Conservation (phyloP, 495 filamentous ascomycete species). For the Aeminium ludgeri region DNA sequence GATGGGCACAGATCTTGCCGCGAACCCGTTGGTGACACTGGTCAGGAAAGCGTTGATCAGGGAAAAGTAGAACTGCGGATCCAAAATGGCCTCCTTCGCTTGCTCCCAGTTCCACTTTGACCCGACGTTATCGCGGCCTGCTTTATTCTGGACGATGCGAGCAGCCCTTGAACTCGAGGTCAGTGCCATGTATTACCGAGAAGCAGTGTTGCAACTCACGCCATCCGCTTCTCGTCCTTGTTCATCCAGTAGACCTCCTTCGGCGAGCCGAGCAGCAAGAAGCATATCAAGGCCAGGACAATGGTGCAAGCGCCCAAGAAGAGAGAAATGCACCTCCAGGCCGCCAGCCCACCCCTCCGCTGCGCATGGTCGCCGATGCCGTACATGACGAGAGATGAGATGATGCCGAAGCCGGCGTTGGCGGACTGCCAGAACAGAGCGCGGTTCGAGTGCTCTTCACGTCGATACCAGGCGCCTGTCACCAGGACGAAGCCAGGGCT, state of each 20-base stretch:
- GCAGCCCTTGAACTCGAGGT: conserved; percentile 9
- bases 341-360: conserved; percentile 19
- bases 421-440: conserved; percentile 28
- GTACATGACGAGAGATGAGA: conserved; percentile 25
- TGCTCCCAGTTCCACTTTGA: conserved; percentile 23
- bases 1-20: too few relatives aligned
- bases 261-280: conserved; percentile 24
- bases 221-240: conserved; percentile 25
- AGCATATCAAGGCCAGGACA: conserved; percentile 18
- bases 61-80: conserved; percentile 17
- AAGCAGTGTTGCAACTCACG: not conserved
- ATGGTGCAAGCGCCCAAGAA: conserved; percentile 24
- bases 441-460: conserved; percentile 23
- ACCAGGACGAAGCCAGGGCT: conserved; percentile 28
- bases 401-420: conserved; percentile 28
- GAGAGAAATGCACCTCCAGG: conserved; percentile 27
- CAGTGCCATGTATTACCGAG: not conserved
- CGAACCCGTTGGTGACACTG: conserved; percentile 1
- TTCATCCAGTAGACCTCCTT: conserved; percentile 24
- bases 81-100: conserved; percentile 21
- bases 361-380: conserved; percentile 22
- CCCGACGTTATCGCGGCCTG: conserved; percentile 21
- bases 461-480: conserved; percentile 25
- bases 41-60: conserved; percentile 2
- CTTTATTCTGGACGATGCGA: conserved; percentile 22